These are phyloP conservation scores for Sporothrix luriei DNA, from an alignment of 2,329 filamentous ascomycete species.

Conservation along the genomic window DNA sequence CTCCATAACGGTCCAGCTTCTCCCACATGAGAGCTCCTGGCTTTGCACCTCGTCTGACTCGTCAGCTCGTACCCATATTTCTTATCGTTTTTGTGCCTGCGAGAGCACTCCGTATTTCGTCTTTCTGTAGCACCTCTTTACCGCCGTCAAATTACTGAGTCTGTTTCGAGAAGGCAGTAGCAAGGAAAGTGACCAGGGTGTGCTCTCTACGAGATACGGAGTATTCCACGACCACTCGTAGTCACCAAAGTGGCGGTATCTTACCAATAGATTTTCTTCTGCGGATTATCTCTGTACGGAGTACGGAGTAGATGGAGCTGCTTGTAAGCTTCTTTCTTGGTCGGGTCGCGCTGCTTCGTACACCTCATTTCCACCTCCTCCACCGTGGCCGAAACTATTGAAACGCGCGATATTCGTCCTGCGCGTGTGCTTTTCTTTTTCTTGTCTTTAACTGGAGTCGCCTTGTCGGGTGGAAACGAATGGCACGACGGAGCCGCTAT, in stretches of 20 bases:
- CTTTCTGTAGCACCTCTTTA: conserved; percentile 3
- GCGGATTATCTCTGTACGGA: neutral
- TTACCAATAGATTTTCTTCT: neutral
- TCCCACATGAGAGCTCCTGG: neutral
- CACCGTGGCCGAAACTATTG: conserved; percentile 20
- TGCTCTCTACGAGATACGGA: too few relatives aligned
- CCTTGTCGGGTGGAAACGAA: neutral
- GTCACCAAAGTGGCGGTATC: conserved; percentile 6
- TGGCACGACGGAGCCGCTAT: neutral
- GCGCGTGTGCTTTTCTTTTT: conserved; percentile 26
- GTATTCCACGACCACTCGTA: too few relatives aligned
- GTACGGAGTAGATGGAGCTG: too few relatives aligned
- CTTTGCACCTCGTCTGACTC: neutral
- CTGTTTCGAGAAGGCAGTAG: neutral
- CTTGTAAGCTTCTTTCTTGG: neutral
- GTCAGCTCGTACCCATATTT: neutral
- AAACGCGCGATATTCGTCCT: conserved; percentile 7
- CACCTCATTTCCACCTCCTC: conserved; percentile 28
- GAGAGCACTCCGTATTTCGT: neutral
- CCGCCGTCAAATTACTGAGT: conserved; percentile 3
- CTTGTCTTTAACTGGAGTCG: neutral
- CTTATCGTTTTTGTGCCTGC: neutral
- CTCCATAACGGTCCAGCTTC: neutral
- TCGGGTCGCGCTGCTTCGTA: neutral
- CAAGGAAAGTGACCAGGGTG: neutral